Percentiles rank a stretch among this genome's conserved stretches.
These are phyloP conservation scores for Pisolithus albus DNA, from an alignment of 768 basidiomycete genomes.

Conservation along the genomic window DNA sequence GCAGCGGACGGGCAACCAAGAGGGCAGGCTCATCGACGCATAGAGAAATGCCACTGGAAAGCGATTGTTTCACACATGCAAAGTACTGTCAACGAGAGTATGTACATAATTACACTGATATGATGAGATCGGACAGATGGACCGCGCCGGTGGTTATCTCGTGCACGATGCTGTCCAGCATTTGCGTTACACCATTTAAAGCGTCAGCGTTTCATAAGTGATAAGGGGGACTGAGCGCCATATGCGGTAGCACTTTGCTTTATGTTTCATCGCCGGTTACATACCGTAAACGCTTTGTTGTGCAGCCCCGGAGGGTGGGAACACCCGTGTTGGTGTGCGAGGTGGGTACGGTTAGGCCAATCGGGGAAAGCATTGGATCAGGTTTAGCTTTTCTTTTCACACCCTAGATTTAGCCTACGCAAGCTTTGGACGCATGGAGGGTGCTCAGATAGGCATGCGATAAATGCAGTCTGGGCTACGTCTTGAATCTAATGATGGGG, in stretches of 20 bases:
- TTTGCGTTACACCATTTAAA: background rate
- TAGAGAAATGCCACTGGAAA: constrained; percentile 25
- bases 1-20: constrained; percentile 22
- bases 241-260: background rate
- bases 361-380: background rate
- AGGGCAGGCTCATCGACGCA: constrained; percentile 62
- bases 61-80: background rate
- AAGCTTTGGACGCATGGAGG: background rate
- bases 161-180: background rate
- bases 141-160: background rate
- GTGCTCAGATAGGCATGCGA: constrained; percentile 13
- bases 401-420: background rate
- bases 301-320: too few species aligned
- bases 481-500: constrained; percentile 1
- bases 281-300: too few species aligned
- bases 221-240: background rate
- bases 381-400: background rate
- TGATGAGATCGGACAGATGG: background rate
- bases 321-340: too few species aligned
- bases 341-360: background rate
- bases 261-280: background rate
- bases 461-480: background rate
- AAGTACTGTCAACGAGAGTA: background rate
- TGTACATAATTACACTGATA: background rate
- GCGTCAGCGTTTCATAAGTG: background rate